Conservation (phyloP, 805 yeast genomes). For the Zygoascus tannicola region DNA sequence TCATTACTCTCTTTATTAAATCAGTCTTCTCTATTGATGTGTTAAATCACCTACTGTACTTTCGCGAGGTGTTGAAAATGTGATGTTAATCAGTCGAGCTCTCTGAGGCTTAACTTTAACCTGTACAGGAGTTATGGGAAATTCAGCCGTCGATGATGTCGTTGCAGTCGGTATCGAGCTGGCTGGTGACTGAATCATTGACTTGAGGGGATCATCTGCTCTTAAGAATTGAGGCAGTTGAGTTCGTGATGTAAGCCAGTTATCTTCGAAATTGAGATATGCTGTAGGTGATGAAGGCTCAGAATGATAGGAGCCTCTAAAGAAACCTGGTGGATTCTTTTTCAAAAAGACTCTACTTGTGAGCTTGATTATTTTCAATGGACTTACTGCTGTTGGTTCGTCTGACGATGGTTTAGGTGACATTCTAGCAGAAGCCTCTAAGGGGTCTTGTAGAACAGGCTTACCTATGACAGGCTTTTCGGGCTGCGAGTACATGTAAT, state of each 20-base stretch:
- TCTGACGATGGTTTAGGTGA: not conserved
- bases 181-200: not conserved
- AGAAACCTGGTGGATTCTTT: too few species aligned
- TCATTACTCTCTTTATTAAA: too few species aligned
- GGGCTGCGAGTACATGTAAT: not conserved
- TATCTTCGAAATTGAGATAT: not conserved
- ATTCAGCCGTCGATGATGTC: not conserved
- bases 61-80: not conserved
- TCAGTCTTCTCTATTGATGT: too few species aligned
- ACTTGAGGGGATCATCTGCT: not conserved
- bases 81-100: conserved; percentile 4
- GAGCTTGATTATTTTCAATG: too few species aligned
- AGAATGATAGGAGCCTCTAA: not conserved
- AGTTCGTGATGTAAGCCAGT: not conserved
- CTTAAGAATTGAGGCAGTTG: not conserved
- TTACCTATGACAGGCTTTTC: not conserved
- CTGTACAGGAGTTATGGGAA: not conserved
- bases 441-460: not conserved
- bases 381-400: not conserved
- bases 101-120: not conserved
- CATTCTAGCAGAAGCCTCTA: not conserved
- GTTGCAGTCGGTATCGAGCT: not conserved
- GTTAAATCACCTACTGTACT: too few species aligned
- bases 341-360: too few species aligned
- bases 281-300: not conserved